phyloP scores from a whole-genome alignment of 768 basidiomycete species.

The Calocybe gangraenosa region DNA sequence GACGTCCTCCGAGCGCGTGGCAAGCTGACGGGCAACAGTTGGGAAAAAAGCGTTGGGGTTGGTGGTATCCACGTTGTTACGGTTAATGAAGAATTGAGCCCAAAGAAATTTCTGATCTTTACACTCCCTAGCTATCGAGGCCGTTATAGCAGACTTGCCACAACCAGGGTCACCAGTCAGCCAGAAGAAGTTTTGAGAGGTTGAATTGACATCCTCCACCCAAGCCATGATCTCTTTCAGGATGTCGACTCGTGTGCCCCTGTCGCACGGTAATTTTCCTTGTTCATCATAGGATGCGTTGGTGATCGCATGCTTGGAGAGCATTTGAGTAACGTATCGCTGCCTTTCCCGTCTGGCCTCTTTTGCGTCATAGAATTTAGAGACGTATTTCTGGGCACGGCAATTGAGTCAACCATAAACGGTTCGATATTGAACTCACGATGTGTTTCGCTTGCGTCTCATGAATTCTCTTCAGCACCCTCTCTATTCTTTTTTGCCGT shows the following conservation, averaged over 20 bases:
- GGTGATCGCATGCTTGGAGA: slow-evolving; percentile 3
- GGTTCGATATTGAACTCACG: neutral
- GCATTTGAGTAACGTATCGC: neutral
- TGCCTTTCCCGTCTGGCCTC: neutral
- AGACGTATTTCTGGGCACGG: neutral
- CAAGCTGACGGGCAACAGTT: slow-evolving; percentile 15
- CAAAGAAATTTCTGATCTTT: slow-evolving; percentile 11
- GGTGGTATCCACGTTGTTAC: no score
- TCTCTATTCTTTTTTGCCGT: neutral
- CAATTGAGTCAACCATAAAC: no score
- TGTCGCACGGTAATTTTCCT: slow-evolving; percentile 14
- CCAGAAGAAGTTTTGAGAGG: slow-evolving; percentile 14
- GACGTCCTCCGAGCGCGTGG: slow-evolving; percentile 3
- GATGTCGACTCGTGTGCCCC: no score
- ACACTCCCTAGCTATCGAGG: slow-evolving; percentile 13
- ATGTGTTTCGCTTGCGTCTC: neutral
- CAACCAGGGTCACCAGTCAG: no score
- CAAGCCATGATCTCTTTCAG: slow-evolving; percentile 11
- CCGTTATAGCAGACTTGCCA: slow-evolving; percentile 17
- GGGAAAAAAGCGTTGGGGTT: no score
- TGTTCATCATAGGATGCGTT: slow-evolving; percentile 13
- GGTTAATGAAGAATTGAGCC: no score
- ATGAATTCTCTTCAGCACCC: neutral
- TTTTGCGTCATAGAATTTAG: neutral
- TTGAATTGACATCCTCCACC: slow-evolving; percentile 6